Percentiles rank a stretch among this genome's conserved stretches.
These are phyloP conservation scores for Leishmania lainsoni DNA, from an alignment of 208 protist genomes.

Conservation along the genomic window DNA sequence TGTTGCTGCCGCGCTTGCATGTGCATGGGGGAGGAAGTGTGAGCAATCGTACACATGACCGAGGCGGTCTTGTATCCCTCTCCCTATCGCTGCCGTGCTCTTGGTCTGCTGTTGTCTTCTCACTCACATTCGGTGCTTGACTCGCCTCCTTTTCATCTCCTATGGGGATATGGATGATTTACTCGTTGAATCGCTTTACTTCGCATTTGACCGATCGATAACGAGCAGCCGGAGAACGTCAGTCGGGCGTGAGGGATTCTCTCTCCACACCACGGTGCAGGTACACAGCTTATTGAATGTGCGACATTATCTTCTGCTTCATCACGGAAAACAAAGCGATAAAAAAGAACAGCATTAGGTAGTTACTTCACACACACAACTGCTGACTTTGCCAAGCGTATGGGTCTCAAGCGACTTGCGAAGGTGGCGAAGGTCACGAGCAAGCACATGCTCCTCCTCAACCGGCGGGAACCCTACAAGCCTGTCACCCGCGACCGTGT, in stretches of 20 bases:
- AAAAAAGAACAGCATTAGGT: too few species aligned
- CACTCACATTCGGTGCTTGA: background rate
- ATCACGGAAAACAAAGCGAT: background rate
- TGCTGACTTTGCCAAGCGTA: background rate
- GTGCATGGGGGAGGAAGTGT: background rate
- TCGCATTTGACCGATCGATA: background rate
- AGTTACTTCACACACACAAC: background rate
- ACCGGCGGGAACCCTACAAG: constrained; percentile 65
- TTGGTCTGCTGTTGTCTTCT: background rate
- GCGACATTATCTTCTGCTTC: background rate
- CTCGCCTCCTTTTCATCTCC: background rate
- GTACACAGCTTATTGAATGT: background rate
- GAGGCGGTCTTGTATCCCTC: background rate
- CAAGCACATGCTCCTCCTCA: constrained; percentile 38
- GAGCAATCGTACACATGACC: background rate
- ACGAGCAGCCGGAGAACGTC: background rate
- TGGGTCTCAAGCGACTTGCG: constrained; percentile 39
- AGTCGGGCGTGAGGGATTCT: too few species aligned
- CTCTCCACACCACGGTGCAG: background rate
- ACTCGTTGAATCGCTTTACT: background rate
- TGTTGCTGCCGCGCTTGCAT: background rate
- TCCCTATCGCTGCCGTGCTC: background rate
- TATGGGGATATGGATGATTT: too few species aligned
- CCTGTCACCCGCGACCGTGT: constrained; percentile 61
- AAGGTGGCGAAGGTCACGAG: constrained; percentile 57